Evolutionary conservation across 1,284 basidiomycete species (phyloP).

Genomic region (Moesziomyces sp.): DNA sequence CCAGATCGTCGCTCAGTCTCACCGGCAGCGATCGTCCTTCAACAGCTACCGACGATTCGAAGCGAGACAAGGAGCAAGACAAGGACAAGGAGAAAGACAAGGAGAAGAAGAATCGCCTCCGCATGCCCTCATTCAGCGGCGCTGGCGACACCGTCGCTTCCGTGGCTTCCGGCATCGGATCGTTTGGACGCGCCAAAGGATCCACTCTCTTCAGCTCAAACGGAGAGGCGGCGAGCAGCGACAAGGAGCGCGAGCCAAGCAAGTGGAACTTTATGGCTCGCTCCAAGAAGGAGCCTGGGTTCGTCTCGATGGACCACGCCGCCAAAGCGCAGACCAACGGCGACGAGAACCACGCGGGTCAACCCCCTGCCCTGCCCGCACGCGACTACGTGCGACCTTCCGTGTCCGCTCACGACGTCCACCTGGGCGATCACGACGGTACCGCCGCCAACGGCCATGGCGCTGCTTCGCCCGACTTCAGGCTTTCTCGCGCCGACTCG

Average conservation of each 20-base stretch:
- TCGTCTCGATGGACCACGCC: slow-evolving; percentile 36
- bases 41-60: slow-evolving; percentile 11
- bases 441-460: neutral
- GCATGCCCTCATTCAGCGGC: slow-evolving; percentile 44
- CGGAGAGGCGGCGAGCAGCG: slow-evolving; percentile 13
- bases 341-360: neutral
- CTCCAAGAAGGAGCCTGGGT: slow-evolving; percentile 31
- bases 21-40: slow-evolving; percentile 11
- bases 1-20: slow-evolving; percentile 31
- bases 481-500: slow-evolving; percentile 10
- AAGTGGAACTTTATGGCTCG: slow-evolving; percentile 39
- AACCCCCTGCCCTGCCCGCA: slow-evolving; percentile 16
- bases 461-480: slow-evolving; percentile 8
- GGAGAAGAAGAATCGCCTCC: slow-evolving; percentile 27
- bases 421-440: slow-evolving; percentile 20
- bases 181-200: slow-evolving; percentile 23
- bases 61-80: neutral
- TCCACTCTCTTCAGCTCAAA: slow-evolving; percentile 7
- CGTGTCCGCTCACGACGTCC: slow-evolving; percentile 21
- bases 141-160: slow-evolving; percentile 35
- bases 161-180: slow-evolving; percentile 26
- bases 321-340: neutral
- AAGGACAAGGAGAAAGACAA: slow-evolving; percentile 10
- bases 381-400: slow-evolving; percentile 15
- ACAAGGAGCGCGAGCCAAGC: slow-evolving; percentile 32